Evolutionary conservation across 768 basidiomycete genomes (phyloP), one percentile per base, ranked within the genome.

Genomic region (Tephrocybe sp.): DNA sequence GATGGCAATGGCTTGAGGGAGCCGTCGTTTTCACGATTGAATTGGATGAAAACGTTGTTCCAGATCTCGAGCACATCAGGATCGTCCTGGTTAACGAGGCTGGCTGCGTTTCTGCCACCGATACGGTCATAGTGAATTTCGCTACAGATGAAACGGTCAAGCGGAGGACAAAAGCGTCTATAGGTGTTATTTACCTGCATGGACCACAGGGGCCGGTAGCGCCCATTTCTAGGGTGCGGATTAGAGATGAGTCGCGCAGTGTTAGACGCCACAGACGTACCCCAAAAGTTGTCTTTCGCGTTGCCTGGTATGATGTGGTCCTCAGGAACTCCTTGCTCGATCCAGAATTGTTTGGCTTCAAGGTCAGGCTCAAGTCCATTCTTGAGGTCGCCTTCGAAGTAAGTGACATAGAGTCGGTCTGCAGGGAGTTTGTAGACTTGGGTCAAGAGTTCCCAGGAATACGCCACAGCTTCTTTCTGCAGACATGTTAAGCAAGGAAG

Each of bases 21-120:
- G 32, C 89, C 88, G 49, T 95, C 89, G 36, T 83, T 80, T 67
- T 98, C 96, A 39, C 97, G 89, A 66, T 99, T 98, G 75, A 89
- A 99, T 62, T 98, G 95, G 64, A 99, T 98, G 66, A 98, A 99
- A 49, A 99, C 97, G 65, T 97, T 98, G 75, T 99, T 99, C 97
- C 97, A 99, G 58, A 99, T 95, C 69, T 96, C 93, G 50, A 99
- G 79, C 7, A 99, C 97, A 55, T 95, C 86, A 1, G 97, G 94
- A 63, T 98, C 97, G 65, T 99, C 97, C 59, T 86, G 78, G 67
- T 99, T 98, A 57, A 99, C 97, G 39, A 97, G 83, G 60, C 86
- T 77, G 5, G 94, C 82, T 44, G 94, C 96, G 63, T 98, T 92
- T 42, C 97, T 83, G n/a, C 89, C 91, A n/a, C 97, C 97, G 55